These are phyloP conservation scores for Umbelopsis sp. DNA, from an alignment of 192 early-diverging fungal genomes.

Conservation along the genomic window DNA sequence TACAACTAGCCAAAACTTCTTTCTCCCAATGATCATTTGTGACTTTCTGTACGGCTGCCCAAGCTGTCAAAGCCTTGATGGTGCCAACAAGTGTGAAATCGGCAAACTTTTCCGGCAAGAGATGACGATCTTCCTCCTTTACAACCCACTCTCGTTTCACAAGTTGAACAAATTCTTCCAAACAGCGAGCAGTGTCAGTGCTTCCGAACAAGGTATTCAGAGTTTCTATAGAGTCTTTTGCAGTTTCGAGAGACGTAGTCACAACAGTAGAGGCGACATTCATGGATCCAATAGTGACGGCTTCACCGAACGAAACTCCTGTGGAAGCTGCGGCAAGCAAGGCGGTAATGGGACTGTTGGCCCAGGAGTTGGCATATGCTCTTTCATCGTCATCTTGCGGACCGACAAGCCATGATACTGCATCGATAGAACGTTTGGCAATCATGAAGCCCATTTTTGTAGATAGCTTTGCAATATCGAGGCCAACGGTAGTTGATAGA, in stretches of 20 bases:
- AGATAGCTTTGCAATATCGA: constrained; percentile 16
- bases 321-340: neutral
- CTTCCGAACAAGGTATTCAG: constrained; percentile 44
- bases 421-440: constrained; percentile 11
- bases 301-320: constrained; percentile 10
- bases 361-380: neutral
- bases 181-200: constrained; percentile 41
- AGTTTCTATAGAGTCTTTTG: constrained; percentile 5
- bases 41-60: constrained; percentile 44
- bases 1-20: constrained; percentile 23
- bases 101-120: neutral
- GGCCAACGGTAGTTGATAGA: constrained; percentile 12
- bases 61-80: constrained; percentile 46
- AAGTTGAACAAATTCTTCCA: constrained; percentile 42
- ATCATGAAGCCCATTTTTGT: constrained; percentile 16
- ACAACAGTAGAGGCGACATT: neutral
- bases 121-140: constrained; percentile 21
- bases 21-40: constrained; percentile 38
- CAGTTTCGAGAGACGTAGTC: neutral
- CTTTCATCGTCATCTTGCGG: neutral
- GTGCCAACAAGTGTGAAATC: constrained; percentile 38
- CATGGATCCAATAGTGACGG: constrained; percentile 1
- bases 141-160: constrained; percentile 41
- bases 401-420: neutral
- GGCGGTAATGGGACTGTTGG: neutral